Evolutionary conservation across 768 basidiomycete genomes (phyloP).

Genomic region (Sutorius australiensis): DNA sequence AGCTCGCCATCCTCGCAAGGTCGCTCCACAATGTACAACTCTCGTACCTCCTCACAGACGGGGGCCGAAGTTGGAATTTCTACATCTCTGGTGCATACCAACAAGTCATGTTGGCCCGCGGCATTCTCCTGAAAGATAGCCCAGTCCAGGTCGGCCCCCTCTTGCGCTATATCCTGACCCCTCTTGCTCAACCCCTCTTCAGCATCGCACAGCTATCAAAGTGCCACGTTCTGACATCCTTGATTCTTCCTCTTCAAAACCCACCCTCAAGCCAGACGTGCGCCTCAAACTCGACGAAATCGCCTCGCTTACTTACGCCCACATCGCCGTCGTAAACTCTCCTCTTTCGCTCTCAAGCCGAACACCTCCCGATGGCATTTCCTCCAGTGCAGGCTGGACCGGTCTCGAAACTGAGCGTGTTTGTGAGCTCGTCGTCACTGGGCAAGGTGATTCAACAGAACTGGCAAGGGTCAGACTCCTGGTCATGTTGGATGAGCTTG

Average conservation of each 20-base stretch:
- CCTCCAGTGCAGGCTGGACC: constrained; percentile 74
- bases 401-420: constrained; percentile 93
- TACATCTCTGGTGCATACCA: constrained; percentile 88
- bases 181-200: constrained; percentile 17
- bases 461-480: constrained; percentile 85
- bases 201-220: constrained; percentile 86
- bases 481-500: constrained; percentile 93
- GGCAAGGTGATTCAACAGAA: constrained; percentile 84
- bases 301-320: constrained; percentile 86
- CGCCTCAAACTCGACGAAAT: constrained; percentile 88
- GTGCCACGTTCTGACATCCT: constrained; percentile 92
- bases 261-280: constrained; percentile 76
- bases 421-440: constrained; percentile 90
- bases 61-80: constrained; percentile 75
- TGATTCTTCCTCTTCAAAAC: constrained; percentile 76
- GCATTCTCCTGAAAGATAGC: constrained; percentile 84
- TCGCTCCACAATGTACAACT: constrained; percentile 80
- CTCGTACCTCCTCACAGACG: constrained; percentile 70
- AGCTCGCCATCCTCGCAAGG: constrained; percentile 76
- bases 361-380: constrained; percentile 74
- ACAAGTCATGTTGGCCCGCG: constrained; percentile 87
- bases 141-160: constrained; percentile 65
- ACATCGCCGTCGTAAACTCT: constrained; percentile 91
- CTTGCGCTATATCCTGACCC: neutral
- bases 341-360: constrained; percentile 70